These are phyloP conservation scores for Prunus dulcis DNA, from an alignment of 306 rosid genomes.

Conservation along the genomic window DNA sequence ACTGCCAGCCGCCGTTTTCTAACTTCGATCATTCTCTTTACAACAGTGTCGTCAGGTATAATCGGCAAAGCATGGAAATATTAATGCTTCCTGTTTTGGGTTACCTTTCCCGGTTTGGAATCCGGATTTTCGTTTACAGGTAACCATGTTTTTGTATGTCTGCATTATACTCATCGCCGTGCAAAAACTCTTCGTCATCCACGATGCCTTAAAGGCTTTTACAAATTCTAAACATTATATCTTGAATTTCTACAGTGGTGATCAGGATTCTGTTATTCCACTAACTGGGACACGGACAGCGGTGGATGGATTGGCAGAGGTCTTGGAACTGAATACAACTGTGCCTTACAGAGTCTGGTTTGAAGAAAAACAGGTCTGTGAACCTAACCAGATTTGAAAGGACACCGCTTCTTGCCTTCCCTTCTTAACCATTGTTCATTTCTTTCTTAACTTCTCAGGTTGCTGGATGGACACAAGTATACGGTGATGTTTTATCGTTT, in stretches of 20 bases:
- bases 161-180: background rate
- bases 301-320: conserved; percentile 26
- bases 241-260: conserved; percentile 12
- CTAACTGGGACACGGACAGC: conserved; percentile 21
- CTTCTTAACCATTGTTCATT: background rate
- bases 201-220: background rate
- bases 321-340: conserved; percentile 30
- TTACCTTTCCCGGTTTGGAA: conserved; percentile 26
- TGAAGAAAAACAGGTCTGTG: conserved; percentile 42
- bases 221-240: background rate
- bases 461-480: conserved; percentile 41
- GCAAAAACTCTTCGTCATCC: background rate
- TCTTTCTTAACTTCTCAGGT: conserved; percentile 9
- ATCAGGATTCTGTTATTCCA: conserved; percentile 34
- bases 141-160: background rate
- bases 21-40: background rate
- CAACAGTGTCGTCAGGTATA: conserved; percentile 20
- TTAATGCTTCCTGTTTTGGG: conserved; percentile 19
- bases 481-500: conserved; percentile 20
- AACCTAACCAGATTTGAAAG: background rate
- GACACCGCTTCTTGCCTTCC: background rate
- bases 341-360: conserved; percentile 58
- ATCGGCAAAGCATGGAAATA: conserved; percentile 19
- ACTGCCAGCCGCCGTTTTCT: background rate
- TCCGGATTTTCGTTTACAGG: conserved; percentile 27